Base-by-base conservation (phyloP, 2,329 filamentous ascomycete species). In the Fusarium miscanthi region DNA sequence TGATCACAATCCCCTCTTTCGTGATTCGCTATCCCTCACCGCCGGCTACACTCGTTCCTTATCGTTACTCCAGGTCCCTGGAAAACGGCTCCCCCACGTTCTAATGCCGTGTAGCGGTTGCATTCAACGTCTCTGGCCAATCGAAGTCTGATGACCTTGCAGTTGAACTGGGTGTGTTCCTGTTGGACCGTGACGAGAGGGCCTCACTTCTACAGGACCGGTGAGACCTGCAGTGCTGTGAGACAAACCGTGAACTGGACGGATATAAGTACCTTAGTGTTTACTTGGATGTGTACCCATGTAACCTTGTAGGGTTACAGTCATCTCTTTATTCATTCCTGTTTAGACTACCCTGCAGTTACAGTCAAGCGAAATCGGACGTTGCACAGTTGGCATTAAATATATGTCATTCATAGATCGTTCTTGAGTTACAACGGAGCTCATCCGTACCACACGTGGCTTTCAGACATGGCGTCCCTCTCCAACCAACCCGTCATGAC, bases 341-440 rank as follows among this genome's bases (percentile, higher is more conserved):
- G 31, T 19, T 17, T 25, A 10, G 42, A 43, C 58, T 30, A 43
- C 58, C 49, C 30, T 43, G 37, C 37, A 60, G 23, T 11, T 7
- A 16, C 27, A 27, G 23, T 27, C 33, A 53, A n/a, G 35, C 49
- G 35, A 53, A 30, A 53, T 21, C 49, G 23, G 33, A 27, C 17
- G 3, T 41, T 40, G 30, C 37, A 66, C 43, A 63, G 60, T 35
- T 73, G 54, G 67, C 63, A 72, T 74, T 70, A 76, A 69, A 67
- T 71, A 66, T 71, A 59, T 75, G 73, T 77, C 74, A 75, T 78
- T 76, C 69, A 77, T 77, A 75, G 56, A 76, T 71, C 64, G 63
- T 74, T 66, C 69, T 72, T 13, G 53, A 77, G 67, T 67, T 77
- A 75, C 69, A 75, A 72, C n/a, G 35, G 63, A 69, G 51, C 65